Conservation (phyloP, 306 rosid species). For the Dalbergia oliveri region DNA sequence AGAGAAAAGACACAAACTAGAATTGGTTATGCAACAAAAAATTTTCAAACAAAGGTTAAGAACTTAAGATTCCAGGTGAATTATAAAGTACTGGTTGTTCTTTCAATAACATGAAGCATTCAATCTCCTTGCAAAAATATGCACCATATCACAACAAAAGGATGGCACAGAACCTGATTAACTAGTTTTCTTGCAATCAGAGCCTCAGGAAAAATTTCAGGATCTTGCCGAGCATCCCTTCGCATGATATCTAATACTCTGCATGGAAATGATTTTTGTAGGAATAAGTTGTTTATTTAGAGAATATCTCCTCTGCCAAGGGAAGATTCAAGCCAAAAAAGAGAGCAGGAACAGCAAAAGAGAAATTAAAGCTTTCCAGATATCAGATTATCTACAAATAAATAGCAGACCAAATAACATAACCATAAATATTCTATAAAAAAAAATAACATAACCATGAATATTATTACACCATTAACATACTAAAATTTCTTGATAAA, state of each 20-base stretch:
- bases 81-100: slow-evolving; percentile 12
- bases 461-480: no score
- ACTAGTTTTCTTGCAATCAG: slow-evolving; percentile 65
- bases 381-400: slow-evolving; percentile 31
- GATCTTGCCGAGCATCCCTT: slow-evolving; percentile 81
- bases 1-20: slow-evolving; percentile 1
- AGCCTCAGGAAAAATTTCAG: slow-evolving; percentile 77
- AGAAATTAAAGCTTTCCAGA: slow-evolving; percentile 1
- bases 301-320: slow-evolving; percentile 31
- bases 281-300: slow-evolving; percentile 30
- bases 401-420: slow-evolving; percentile 4
- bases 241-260: slow-evolving; percentile 80
- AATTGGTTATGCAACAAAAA: slow-evolving; percentile 14
- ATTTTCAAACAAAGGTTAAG: slow-evolving; percentile 15
- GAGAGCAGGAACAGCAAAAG: neutral
- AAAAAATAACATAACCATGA: neutral
- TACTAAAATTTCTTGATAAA: no score
- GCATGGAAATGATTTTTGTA: slow-evolving; percentile 46
- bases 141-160: slow-evolving; percentile 36
- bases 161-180: slow-evolving; percentile 70
- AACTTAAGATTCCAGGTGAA: slow-evolving; percentile 22
- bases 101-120: slow-evolving; percentile 20
- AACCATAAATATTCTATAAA: no score
- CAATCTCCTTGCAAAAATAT: slow-evolving; percentile 29
- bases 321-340: slow-evolving; percentile 7